A percentile compares a stretch with the other conserved stretches of the same genome.
Conservation (phyloP, 1,139 yeast species). For the Trichomonascaceae sp. region DNA sequence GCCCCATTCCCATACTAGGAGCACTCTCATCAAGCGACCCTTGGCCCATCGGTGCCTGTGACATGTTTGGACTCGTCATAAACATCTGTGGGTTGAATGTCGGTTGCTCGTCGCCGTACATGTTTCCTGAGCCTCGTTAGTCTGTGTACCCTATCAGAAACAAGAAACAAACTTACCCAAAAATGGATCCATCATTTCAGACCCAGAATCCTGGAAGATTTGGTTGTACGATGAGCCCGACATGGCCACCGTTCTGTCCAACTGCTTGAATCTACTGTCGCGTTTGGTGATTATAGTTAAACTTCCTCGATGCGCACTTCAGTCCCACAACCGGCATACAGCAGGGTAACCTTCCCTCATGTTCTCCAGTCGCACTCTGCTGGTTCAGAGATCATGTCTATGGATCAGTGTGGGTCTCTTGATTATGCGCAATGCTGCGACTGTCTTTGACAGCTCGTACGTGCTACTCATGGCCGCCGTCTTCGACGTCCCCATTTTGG, state of each 20-base stretch:
- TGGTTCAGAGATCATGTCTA: constrained; percentile 10
- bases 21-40: too few species aligned
- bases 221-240: background rate
- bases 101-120: background rate
- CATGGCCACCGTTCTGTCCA: too few species aligned
- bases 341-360: too few species aligned
- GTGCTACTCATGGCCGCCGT: constrained; percentile 43
- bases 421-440: constrained; percentile 24
- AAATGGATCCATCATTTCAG: background rate
- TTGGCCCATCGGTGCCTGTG: constrained; percentile 1
- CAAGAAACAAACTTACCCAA: background rate
- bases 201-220: background rate
- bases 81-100: background rate
- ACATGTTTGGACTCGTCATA: background rate
- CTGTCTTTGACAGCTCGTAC: constrained; percentile 12
- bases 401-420: constrained; percentile 33
- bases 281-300: too few species aligned
- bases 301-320: too few species aligned
- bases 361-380: background rate
- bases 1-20: too few species aligned
- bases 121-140: background rate
- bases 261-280: too few species aligned
- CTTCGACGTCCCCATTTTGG: constrained; percentile 29
- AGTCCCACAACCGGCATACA: too few species aligned
- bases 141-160: background rate